Base-by-base conservation (phyloP, 371 early-diverging fungal species). In the Amoeboaphelidium protococcarum region DNA sequence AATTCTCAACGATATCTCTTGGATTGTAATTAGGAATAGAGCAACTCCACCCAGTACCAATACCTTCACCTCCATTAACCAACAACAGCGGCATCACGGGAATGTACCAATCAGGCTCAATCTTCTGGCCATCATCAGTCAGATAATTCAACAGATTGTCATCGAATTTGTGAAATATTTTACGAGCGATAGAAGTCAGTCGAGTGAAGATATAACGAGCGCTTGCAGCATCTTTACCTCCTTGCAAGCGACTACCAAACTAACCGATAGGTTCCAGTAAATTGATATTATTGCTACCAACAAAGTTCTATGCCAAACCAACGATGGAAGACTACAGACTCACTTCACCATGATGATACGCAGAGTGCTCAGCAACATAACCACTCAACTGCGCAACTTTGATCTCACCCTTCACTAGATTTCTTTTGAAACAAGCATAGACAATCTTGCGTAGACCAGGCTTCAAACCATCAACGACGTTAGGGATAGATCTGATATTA, bases 401-500 rank as follows among this genome's bases (percentile, higher is more conserved):
- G 57, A 94, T 78, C 72, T 97, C 97, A 3, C 47, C 40, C 25
- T 58, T 55, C 41, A 67, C 73, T 26, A 80, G 64, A 49, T 88
- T 85, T 48, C 84, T 74, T 55, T 91, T 89, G 57, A 95, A 84
- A 53, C 87, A 80, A 26, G 78, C 74, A 67, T 74, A 99, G 40
- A 99, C 56, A 31, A 96, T 88, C 62, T 99, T 99, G 54, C 99
- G 75, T 62, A 98, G 99, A 24, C 92, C 95, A 2, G 99, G 99
- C 62, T 99, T 99, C 23, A 99, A 68, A 1, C 99, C 99, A 63
- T 99, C 99, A 0, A 98, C 77, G 6, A 85, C 67, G n/a, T 75
- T 83, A 1, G 99, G 99, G 53, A 99, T 98, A 1, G 92, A 90
- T 31, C 99, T 76, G 13, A 80, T 68, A 55, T 97, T 98, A 59